These are phyloP conservation scores for Colletotrichum sublineola DNA, from an alignment of 2,329 filamentous ascomycete species.

Conservation along the genomic window DNA sequence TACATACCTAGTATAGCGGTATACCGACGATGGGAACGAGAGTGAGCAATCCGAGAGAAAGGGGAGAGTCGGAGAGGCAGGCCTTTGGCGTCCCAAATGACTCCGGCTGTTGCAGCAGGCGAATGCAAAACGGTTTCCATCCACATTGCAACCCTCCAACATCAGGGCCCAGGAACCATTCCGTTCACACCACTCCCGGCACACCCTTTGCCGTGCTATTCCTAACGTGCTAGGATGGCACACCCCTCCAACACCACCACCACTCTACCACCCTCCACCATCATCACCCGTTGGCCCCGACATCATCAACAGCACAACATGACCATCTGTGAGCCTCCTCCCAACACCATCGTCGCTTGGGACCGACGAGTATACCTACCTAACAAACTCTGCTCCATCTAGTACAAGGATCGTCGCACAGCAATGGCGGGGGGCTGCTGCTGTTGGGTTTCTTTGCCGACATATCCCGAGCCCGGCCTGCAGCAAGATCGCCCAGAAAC, in stretches of 20 bases:
- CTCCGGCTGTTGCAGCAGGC: neutral
- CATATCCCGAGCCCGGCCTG: neutral
- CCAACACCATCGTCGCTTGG: constrained; percentile 8
- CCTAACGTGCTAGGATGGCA: constrained; percentile 12
- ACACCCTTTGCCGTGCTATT: constrained; percentile 34
- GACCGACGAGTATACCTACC: neutral
- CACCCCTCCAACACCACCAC: constrained; percentile 2
- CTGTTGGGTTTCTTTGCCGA: constrained; percentile 5
- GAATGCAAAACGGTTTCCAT: neutral
- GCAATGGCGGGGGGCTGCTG: neutral
- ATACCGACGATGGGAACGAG: too few relatives aligned
- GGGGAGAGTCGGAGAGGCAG: neutral
- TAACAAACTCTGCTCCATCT: constrained; percentile 17
- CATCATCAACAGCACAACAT: neutral
- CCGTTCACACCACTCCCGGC: constrained; percentile 18
- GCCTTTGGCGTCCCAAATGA: neutral
- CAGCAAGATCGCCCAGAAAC: neutral
- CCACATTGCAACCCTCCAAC: neutral
- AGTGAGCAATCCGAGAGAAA: neutral
- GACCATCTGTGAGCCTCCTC: neutral
- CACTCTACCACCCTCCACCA: neutral
- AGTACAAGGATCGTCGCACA: constrained; percentile 1
- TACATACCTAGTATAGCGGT: too few relatives aligned
- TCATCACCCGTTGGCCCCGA: neutral
- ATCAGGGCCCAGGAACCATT: neutral